Evolutionary conservation across 257 asterid genomes (phyloP).

Genomic region (Apocynum venetum): DNA sequence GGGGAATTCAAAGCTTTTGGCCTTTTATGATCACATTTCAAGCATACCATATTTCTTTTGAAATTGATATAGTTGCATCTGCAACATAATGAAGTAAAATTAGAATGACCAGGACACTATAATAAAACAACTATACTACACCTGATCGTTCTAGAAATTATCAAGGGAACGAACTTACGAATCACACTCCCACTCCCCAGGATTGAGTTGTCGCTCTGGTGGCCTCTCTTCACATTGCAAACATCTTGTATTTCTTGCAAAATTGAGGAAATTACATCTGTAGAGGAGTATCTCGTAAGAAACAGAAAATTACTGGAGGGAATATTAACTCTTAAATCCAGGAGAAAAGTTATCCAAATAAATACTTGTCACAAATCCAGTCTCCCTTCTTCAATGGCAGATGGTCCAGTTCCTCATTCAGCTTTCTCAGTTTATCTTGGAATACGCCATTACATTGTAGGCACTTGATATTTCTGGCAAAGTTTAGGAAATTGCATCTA

Average conservation of each 20-base stretch:
- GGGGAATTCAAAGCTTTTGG: conserved; percentile 43
- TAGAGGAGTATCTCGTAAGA: conserved; percentile 20
- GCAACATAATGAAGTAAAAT: background rate
- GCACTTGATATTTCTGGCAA: conserved; percentile 73
- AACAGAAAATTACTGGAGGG: background rate
- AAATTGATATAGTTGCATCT: conserved; percentile 94
- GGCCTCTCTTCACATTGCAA: conserved; percentile 78
- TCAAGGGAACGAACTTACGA: conserved; percentile 49
- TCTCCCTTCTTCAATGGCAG: conserved; percentile 94
- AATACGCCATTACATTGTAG: conserved; percentile 53
- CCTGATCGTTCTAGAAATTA: conserved; percentile 1
- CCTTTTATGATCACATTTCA: conserved; percentile 85
- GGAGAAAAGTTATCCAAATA: conserved; percentile 4
- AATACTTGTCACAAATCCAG: conserved; percentile 69
- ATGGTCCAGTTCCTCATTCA: conserved; percentile 61
- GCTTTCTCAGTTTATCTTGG: conserved; percentile 44
- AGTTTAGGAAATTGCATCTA: conserved; percentile 78
- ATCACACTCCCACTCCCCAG: conserved; percentile 98
- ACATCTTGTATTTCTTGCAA: conserved; percentile 82
- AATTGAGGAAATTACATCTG: conserved; percentile 90
- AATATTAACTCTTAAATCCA: background rate
- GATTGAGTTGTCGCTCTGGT: conserved; percentile 62
- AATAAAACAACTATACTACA: background rate
- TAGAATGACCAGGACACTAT: background rate
- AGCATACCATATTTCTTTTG: conserved; percentile 74